phyloP scores from a whole-genome alignment of 805 yeast species.

The Kurtzmaniella cleridarum region DNA sequence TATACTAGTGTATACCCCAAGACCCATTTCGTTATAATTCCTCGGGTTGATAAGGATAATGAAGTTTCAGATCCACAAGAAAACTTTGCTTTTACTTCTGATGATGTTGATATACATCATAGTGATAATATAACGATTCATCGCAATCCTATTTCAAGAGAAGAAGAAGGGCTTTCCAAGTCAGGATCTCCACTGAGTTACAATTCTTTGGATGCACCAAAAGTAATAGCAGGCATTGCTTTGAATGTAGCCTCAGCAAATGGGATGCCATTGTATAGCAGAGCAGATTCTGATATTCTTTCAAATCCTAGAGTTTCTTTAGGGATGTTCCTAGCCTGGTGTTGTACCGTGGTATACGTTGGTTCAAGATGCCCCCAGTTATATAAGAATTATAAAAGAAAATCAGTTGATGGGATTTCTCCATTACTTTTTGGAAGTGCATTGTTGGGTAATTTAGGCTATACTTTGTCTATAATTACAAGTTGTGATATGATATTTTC shows the following conservation, averaged over 20 bases:
- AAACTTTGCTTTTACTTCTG: background rate
- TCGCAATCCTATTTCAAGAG: too few relatives aligned
- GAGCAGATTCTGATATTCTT: background rate
- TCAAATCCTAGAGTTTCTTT: conserved; percentile 4
- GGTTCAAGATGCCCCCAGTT: conserved; percentile 83
- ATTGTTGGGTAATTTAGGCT: conserved; percentile 68
- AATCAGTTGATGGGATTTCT: conserved; percentile 83
- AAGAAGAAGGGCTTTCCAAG: too few relatives aligned
- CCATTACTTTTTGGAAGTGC: conserved; percentile 78
- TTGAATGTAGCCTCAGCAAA: conserved; percentile 4
- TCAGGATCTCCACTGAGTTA: background rate
- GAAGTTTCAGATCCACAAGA: background rate
- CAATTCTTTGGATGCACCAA: conserved; percentile 7
- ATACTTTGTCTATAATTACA: conserved; percentile 67
- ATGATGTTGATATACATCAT: background rate
- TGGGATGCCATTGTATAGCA: background rate
- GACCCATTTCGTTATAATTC: conserved; percentile 6
- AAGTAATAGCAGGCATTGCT: conserved; percentile 4
- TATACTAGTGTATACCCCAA: conserved; percentile 34
- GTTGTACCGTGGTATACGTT: conserved; percentile 69
- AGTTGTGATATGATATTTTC: conserved; percentile 46
- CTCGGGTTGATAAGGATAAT: background rate
- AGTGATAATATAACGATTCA: too few relatives aligned
- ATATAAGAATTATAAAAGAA: conserved; percentile 65
- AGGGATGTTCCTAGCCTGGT: conserved; percentile 57